Percentiles rank a stretch among this genome's conserved stretches.
Conservation (phyloP, 352 stramenopile species). For the Aphanomyces euteiches region DNA sequence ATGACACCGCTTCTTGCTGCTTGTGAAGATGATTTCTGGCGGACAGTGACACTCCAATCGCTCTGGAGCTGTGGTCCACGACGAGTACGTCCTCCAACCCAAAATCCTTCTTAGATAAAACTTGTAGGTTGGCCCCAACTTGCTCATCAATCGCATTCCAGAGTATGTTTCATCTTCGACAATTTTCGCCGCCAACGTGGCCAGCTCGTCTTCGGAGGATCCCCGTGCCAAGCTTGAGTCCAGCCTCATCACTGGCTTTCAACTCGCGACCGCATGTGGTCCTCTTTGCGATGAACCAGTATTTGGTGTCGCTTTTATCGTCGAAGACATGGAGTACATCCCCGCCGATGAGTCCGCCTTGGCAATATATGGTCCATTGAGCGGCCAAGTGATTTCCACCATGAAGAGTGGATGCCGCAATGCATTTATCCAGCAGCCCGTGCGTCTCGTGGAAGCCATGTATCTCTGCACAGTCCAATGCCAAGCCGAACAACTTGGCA, state of each 20-base stretch:
- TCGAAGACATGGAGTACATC: slow-evolving; percentile 70
- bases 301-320: slow-evolving; percentile 84
- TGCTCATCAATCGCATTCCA: slow-evolving; percentile 73
- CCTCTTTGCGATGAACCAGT: slow-evolving; percentile 89
- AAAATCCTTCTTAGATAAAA: not conserved
- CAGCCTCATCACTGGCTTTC: slow-evolving; percentile 78
- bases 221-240: slow-evolving; percentile 56
- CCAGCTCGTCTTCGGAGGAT: slow-evolving; percentile 29
- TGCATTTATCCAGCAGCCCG: slow-evolving; percentile 77
- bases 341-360: slow-evolving; percentile 15
- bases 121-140: slow-evolving; percentile 51
- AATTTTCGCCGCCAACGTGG: slow-evolving; percentile 23
- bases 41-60: slow-evolving; percentile 44
- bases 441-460: slow-evolving; percentile 88
- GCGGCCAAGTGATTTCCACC: slow-evolving; percentile 74
- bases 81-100: slow-evolving; percentile 30
- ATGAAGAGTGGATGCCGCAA: slow-evolving; percentile 65
- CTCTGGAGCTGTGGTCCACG: slow-evolving; percentile 77
- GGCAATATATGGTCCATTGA: slow-evolving; percentile 61
- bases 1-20: slow-evolving; percentile 46
- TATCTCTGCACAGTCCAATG: slow-evolving; percentile 88
- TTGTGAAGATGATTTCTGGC: slow-evolving; percentile 53
- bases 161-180: slow-evolving; percentile 34
- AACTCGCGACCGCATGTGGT: slow-evolving; percentile 71
- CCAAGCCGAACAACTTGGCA: slow-evolving; percentile 87